Base-by-base conservation (phyloP, 805 yeast genomes). In the Nakazawaea sp. region DNA sequence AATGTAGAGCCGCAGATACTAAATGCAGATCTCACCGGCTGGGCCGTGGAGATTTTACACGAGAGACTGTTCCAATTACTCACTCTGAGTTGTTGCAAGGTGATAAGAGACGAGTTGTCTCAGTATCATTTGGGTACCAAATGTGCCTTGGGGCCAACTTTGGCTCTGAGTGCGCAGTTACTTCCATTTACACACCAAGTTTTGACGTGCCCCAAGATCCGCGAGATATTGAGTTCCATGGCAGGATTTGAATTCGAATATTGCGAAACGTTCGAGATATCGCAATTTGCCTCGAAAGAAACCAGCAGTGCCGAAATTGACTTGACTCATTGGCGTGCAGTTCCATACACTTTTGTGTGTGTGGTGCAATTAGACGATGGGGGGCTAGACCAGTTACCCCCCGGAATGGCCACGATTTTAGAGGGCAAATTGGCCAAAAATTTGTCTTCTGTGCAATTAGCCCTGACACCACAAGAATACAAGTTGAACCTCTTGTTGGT, bases 181-280 rank as follows among this genome's bases (percentile, higher is more conserved):
- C 52, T 73, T 10, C 79, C 77, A 0, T 76, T 75, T 46, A 62
- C 68, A 2, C 57, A 64, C 47, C 61, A 58, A 15, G 81, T 81
- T 10, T 71, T 78, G 75, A 65, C 65, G 4, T 68, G 70, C 45
- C 72, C 74, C 8, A 60, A 63, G 45, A 70, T 78, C 2, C 47
- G 62, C 42, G 68, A 65, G 27, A 61, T 71, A 28, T 51, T 76
- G 18, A 62, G 66, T 40, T 55, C 49, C 4, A 70, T 74, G 62
- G 72, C 81, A 1, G 78, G 78, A 0, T 70, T 68, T 21, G 74
- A 69, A 8, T 53, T 72, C 36, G 66, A 64, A 27, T 50, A 66
- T 1, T 58, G 71, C 23, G 78, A 74, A 39, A 6, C 5, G 10
- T 73, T 66, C 46, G 81, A 76, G 50, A 59, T 74, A 27, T 78